These are phyloP conservation scores for Liquidambar formosana DNA, from an alignment of 164 flowering plant species.

Conservation along the genomic window DNA sequence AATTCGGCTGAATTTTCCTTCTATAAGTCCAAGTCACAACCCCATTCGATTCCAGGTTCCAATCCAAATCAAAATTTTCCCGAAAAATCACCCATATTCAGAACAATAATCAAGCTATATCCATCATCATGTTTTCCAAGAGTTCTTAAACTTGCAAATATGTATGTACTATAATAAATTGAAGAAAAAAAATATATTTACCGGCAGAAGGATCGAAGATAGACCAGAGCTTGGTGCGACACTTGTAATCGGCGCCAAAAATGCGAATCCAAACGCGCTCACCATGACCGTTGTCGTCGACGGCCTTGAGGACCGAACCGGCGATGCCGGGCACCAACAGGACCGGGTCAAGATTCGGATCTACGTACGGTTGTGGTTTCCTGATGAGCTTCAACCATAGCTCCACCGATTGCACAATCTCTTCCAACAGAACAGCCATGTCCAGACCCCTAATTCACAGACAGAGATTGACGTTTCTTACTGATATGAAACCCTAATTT, in stretches of 20 bases:
- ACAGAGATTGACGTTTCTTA: no score
- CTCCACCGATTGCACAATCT: conserved; percentile 55
- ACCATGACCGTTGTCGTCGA: conserved; percentile 51
- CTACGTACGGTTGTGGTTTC: conserved; percentile 57
- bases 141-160: not conserved
- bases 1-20: no score
- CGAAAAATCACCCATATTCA: no score
- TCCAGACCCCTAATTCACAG: not conserved
- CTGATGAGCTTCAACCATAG: conserved; percentile 51
- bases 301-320: conserved; percentile 84
- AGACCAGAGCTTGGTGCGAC: conserved; percentile 90
- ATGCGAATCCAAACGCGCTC: conserved; percentile 96
- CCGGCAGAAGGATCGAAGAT: conserved; percentile 81
- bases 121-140: no score
- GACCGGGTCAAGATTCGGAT: conserved; percentile 93
- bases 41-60: no score
- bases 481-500: no score
- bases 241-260: conserved; percentile 71
- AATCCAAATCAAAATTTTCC: no score
- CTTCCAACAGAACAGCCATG: conserved; percentile 68
- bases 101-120: not conserved
- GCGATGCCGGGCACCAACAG: conserved; percentile 92
- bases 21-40: no score
- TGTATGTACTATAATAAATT: no score
- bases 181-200: conserved; percentile 16